Conservation (phyloP, 1,284 basidiomycete genomes). For the Ceratorhiza oryzae-sativae region DNA sequence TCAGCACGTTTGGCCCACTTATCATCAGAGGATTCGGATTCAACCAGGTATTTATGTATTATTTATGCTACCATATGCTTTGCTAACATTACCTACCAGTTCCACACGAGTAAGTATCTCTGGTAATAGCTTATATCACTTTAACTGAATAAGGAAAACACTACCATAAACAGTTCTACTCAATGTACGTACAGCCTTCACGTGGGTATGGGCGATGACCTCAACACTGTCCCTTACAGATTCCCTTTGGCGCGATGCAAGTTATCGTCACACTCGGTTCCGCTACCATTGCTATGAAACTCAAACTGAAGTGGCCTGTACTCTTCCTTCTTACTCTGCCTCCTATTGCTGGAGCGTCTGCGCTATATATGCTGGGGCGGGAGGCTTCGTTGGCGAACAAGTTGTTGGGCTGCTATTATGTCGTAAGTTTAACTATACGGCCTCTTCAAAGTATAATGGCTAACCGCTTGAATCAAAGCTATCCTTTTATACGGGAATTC, state of each 20-base stretch:
- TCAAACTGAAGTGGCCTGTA: conserved; percentile 61
- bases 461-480: conserved; percentile 43
- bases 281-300: conserved; percentile 56
- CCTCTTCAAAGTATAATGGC: conserved; percentile 22
- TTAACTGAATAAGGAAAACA: neutral
- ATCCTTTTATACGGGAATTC: conserved; percentile 52
- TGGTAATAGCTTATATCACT: conserved; percentile 24
- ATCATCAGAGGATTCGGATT: conserved; percentile 45
- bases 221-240: conserved; percentile 41
- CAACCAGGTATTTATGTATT: conserved; percentile 35
- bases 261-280: conserved; percentile 54
- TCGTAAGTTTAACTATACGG: conserved; percentile 48
- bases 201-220: too few species aligned
- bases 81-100: neutral
- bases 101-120: conserved; percentile 44
- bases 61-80: neutral
- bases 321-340: conserved; percentile 54
- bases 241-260: conserved; percentile 59
- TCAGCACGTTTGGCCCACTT: conserved; percentile 50
- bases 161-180: conserved; percentile 1
- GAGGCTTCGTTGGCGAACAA: conserved; percentile 49
- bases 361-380: conserved; percentile 51
- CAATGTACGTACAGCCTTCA: conserved; percentile 3
- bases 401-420: conserved; percentile 57
- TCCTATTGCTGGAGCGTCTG: conserved; percentile 54